Evolutionary conservation across 495 filamentous ascomycete genomes (phyloP).

Genomic region (Xylaria curta): DNA sequence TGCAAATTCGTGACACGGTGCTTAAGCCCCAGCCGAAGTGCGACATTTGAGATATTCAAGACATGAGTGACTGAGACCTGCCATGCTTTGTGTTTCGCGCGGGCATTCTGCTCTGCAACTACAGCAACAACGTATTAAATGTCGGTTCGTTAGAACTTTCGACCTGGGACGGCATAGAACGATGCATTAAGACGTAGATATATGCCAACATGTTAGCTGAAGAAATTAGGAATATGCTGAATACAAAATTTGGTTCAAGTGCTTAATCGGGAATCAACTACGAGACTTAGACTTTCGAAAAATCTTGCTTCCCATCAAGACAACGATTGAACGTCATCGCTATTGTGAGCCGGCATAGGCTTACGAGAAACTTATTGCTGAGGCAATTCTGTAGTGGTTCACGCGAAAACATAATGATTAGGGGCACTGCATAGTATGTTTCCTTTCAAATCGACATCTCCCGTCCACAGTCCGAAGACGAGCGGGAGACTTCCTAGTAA

Average conservation of each 20-base stretch:
- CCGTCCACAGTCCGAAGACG: conserved; percentile 47
- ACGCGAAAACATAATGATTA: not conserved
- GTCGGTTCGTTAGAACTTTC: not conserved
- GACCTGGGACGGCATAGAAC: not conserved
- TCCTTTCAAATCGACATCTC: conserved; percentile 56
- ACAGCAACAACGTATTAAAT: not conserved
- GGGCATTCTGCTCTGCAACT: not conserved
- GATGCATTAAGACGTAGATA: not conserved
- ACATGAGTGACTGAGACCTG: conserved; percentile 19
- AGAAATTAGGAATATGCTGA: not conserved
- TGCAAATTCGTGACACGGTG: not conserved
- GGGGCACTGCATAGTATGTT: conserved; percentile 30
- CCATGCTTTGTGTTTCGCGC: conserved; percentile 17
- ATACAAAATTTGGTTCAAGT: not conserved
- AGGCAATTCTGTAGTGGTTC: not conserved
- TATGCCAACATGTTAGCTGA: not conserved
- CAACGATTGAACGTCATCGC: not conserved
- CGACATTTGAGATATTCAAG: conserved; percentile 10
- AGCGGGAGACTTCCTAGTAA: conserved; percentile 60
- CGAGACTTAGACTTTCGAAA: not conserved
- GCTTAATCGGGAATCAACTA: not conserved
- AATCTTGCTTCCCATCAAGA: not conserved
- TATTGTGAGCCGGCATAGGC: not conserved
- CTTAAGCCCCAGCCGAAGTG: not conserved
- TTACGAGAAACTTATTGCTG: not conserved